These are phyloP conservation scores for Cyberlindnera mississippiensis DNA, from an alignment of 805 yeast species.

Conservation along the genomic window DNA sequence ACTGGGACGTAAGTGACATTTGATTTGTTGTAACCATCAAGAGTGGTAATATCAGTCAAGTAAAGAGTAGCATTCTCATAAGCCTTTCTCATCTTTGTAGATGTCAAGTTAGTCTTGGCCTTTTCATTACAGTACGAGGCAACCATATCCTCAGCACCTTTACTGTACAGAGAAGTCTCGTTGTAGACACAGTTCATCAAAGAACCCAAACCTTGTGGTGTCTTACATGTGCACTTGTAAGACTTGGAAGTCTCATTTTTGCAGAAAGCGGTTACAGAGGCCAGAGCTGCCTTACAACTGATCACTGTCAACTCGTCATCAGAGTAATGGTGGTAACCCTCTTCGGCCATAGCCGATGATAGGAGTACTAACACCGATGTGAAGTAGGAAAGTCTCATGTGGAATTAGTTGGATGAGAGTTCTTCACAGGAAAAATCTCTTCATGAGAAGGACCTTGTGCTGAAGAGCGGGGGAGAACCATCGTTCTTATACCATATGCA, in stretches of 20 bases:
- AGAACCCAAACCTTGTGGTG: constrained; percentile 30
- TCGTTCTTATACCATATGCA: no score
- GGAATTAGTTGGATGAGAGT: background rate
- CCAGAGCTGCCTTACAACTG: constrained; percentile 27
- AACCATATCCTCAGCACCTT: constrained; percentile 21
- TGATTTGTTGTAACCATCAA: constrained; percentile 34
- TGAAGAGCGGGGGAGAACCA: background rate
- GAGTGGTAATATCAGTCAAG: constrained; percentile 31
- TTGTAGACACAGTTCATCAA: constrained; percentile 29
- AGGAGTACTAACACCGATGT: background rate
- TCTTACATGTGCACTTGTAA: constrained; percentile 27
- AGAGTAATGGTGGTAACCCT: constrained; percentile 20
- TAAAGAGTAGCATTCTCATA: constrained; percentile 44
- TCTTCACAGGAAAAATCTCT: background rate
- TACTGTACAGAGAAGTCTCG: constrained; percentile 9
- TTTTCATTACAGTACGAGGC: constrained; percentile 26
- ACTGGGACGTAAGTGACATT: constrained; percentile 36
- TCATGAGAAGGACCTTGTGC: background rate
- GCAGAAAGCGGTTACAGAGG: constrained; percentile 25
- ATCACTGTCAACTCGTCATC: constrained; percentile 14
- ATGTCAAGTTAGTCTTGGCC: constrained; percentile 28
- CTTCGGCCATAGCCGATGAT: constrained; percentile 1
- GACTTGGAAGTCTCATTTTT: constrained; percentile 17
- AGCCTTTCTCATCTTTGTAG: constrained; percentile 32
- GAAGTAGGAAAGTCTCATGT: background rate